Evolutionary conservation across 257 asterid species (phyloP).

Genomic region (Plantago ovata): DNA sequence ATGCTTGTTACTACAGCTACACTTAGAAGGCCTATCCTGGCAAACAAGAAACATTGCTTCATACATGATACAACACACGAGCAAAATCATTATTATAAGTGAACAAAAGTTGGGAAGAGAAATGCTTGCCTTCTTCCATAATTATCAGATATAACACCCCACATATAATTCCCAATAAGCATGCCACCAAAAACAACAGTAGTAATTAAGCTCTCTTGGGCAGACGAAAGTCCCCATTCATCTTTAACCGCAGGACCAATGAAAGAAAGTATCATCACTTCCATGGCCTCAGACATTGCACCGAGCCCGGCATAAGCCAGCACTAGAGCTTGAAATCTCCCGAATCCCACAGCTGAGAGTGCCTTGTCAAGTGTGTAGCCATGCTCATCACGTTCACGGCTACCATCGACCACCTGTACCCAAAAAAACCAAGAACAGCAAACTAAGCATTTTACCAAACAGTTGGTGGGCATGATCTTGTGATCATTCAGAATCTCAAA

Average conservation of each 20-base stretch:
- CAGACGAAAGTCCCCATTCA: constrained; percentile 67
- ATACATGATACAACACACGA: neutral
- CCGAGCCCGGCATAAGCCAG: constrained; percentile 79
- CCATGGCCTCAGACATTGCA: constrained; percentile 71
- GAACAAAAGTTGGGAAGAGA: neutral
- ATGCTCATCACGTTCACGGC: constrained; percentile 2
- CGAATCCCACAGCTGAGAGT: constrained; percentile 67
- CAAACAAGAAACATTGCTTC: constrained; percentile 6
- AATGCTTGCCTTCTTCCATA: constrained; percentile 69
- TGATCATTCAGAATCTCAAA: neutral
- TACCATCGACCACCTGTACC: constrained; percentile 24
- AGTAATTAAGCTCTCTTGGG: constrained; percentile 59
- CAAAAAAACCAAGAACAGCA: constrained; percentile 1
- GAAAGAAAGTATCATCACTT: constrained; percentile 71
- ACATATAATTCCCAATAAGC: constrained; percentile 71
- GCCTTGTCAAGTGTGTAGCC: constrained; percentile 67
- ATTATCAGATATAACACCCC: constrained; percentile 63
- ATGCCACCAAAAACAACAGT: constrained; percentile 76
- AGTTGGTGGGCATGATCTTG: neutral
- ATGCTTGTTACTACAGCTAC: constrained; percentile 57
- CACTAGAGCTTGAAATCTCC: constrained; percentile 56
- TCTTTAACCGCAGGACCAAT: constrained; percentile 64
- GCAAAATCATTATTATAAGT: neutral
- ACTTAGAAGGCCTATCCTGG: constrained; percentile 70
- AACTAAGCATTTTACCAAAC: neutral